phyloP scores from a whole-genome alignment of 208 protist species.

The Wallacemonas rigidus region DNA sequence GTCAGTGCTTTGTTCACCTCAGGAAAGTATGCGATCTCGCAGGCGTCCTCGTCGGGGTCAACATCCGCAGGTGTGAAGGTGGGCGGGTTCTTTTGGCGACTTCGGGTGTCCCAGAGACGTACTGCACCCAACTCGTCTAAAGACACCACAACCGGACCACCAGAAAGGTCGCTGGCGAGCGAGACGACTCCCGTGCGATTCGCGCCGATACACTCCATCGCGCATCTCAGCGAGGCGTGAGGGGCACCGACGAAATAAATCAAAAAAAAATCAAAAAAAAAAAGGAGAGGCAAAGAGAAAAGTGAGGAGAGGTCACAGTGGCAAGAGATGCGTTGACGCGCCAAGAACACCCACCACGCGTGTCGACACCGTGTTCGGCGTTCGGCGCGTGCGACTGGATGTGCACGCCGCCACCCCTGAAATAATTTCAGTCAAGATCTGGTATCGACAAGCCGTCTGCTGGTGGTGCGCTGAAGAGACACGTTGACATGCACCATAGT shows the following conservation, averaged over 20 bases:
- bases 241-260: neutral
- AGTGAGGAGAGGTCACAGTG: neutral
- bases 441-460: too few species aligned
- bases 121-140: conserved; percentile 40
- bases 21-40: conserved; percentile 47
- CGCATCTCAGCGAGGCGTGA: neutral
- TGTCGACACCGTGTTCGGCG: too few species aligned
- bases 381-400: too few species aligned
- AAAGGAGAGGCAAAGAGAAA: conserved; percentile 8
- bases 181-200: conserved; percentile 47
- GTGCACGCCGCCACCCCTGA: too few species aligned
- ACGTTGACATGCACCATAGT: too few species aligned
- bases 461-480: too few species aligned
- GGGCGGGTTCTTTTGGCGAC: conserved; percentile 27
- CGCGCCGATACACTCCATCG: conserved; percentile 57
- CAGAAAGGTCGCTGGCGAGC: conserved; percentile 30
- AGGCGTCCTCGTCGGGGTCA: conserved; percentile 24
- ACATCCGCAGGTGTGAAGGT: neutral
- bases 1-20: conserved; percentile 47
- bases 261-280: conserved; percentile 14
- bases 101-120: conserved; percentile 60
- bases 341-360: neutral
- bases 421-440: too few species aligned
- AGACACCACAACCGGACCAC: conserved; percentile 46
- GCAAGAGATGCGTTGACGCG: neutral